Conservation (phyloP, 2,329 filamentous ascomycete genomes). For the Zasmidium citrigriseum region DNA sequence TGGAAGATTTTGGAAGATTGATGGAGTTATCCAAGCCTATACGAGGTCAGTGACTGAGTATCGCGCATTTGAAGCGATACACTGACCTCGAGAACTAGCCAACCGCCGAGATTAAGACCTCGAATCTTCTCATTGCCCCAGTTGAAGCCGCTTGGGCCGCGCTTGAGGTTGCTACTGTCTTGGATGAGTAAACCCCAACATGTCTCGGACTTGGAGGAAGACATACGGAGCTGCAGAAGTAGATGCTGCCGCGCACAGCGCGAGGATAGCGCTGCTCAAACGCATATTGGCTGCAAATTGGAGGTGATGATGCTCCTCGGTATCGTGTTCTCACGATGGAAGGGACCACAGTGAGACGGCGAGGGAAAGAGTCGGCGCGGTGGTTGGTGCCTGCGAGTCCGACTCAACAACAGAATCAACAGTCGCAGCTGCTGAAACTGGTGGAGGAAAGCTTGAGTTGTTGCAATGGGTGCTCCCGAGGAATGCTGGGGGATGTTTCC, state of each 20-base stretch:
- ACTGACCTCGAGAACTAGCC: conserved; percentile 47
- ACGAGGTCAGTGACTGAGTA: neutral
- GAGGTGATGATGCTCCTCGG: neutral
- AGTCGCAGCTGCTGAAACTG: conserved; percentile 17
- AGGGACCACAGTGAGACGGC: neutral
- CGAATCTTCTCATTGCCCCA: conserved; percentile 54
- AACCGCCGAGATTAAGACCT: conserved; percentile 54
- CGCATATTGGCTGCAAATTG: conserved; percentile 21
- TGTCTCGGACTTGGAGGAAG: neutral
- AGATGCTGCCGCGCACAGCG: conserved; percentile 28
- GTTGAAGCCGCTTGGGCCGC: conserved; percentile 41
- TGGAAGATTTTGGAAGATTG: conserved; percentile 47
- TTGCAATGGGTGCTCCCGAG: conserved; percentile 11
- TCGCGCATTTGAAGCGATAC: neutral
- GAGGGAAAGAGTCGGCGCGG: neutral
- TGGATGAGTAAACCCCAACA: conserved; percentile 5
- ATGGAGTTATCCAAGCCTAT: conserved; percentile 58
- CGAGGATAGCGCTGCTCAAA: conserved; percentile 25
- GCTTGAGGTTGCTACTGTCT: conserved; percentile 16
- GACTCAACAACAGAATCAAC: conserved; percentile 6
- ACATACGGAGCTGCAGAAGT: conserved; percentile 31
- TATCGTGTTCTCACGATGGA: neutral
- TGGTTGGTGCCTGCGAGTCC: neutral
- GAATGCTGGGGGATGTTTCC: conserved; percentile 16
- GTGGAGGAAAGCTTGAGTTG: conserved; percentile 6